A percentile compares a stretch with the other conserved stretches of the same genome.
phyloP scores from a whole-genome alignment of 495 filamentous ascomycete genomes.

The Immersiella caudata region DNA sequence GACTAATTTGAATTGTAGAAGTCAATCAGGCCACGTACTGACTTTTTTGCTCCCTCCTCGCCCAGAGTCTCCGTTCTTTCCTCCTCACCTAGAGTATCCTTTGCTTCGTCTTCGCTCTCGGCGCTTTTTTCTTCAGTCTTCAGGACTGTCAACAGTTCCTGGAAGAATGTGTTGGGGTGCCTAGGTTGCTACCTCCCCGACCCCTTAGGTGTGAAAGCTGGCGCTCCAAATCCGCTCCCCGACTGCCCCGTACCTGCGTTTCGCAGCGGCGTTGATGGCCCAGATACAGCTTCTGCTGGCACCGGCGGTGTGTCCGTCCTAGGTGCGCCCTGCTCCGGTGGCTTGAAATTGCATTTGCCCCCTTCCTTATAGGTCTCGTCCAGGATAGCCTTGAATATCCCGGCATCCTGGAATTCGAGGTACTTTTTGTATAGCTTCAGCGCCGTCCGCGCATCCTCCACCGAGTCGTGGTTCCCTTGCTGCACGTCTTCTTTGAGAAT shows the following conservation, averaged over 20 bases:
- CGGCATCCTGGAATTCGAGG: conserved; percentile 82
- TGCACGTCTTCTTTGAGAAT: conserved; percentile 92
- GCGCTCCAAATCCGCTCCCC: conserved; percentile 2
- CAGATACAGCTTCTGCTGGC: conserved; percentile 2
- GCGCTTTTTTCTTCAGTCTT: too few relatives aligned
- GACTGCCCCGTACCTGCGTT: neutral
- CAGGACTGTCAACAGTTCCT: too few relatives aligned
- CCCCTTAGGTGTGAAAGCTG: neutral
- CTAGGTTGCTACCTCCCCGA: neutral
- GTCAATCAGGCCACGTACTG: too few relatives aligned
- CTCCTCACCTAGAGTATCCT: too few relatives aligned
- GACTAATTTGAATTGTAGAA: too few relatives aligned
- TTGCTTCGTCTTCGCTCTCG: too few relatives aligned
- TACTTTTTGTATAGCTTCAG: conserved; percentile 89
- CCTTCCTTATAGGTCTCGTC: conserved; percentile 80
- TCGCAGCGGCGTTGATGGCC: conserved; percentile 21
- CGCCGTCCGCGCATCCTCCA: conserved; percentile 90
- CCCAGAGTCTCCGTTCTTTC: too few relatives aligned
- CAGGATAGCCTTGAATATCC: conserved; percentile 75
- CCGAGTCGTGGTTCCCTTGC: conserved; percentile 83
- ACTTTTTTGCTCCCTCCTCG: too few relatives aligned
- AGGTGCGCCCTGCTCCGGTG: conserved; percentile 51
- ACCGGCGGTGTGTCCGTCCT: conserved; percentile 35
- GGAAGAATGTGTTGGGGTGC: too few relatives aligned
- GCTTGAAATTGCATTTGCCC: conserved; percentile 70